Evolutionary conservation across 306 rosid species (phyloP).

Genomic region (Lupinus albus): DNA sequence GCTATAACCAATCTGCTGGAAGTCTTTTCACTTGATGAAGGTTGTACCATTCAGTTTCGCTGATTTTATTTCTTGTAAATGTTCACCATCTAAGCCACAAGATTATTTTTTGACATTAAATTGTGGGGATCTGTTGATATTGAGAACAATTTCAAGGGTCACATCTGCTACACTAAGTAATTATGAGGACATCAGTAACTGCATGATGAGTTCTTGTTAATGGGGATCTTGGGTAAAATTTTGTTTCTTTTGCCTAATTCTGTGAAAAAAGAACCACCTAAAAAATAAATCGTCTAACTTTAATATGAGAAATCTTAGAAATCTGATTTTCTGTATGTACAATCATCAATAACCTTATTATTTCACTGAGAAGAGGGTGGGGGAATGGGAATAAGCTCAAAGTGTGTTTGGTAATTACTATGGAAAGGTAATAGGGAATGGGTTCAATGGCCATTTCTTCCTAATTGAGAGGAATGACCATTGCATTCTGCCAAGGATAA

Average conservation of each 20-base stretch:
- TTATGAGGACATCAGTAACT: conserved; percentile 3
- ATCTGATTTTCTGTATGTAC: not conserved
- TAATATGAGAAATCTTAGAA: conserved; percentile 1
- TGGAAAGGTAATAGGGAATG: not conserved
- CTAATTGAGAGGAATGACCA: not conserved
- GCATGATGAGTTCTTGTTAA: conserved; percentile 2
- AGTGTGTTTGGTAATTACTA: conserved; percentile 1
- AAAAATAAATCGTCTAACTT: conserved; percentile 13
- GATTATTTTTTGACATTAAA: not conserved
- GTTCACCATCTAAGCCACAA: not conserved
- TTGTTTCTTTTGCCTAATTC: not conserved
- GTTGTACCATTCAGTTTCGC: not conserved
- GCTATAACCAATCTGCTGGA: conserved; percentile 8
- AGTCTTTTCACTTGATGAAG: conserved; percentile 22
- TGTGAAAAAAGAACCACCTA: conserved; percentile 17
- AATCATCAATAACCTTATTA: not conserved
- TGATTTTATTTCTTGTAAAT: conserved; percentile 3
- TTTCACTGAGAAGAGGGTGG: not conserved
- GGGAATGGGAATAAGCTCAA: not conserved
- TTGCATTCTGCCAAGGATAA: too few relatives aligned
- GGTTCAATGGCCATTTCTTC: conserved; percentile 7
- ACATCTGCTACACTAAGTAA: not conserved
- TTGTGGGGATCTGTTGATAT: conserved; percentile 1
- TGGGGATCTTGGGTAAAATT: conserved; percentile 14
- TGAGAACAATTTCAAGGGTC: conserved; percentile 12